A percentile compares a stretch with the other conserved stretches of the same genome.
Evolutionary conservation across 2,329 filamentous ascomycete genomes (phyloP).

Genomic region (Aspergillus ustus): DNA sequence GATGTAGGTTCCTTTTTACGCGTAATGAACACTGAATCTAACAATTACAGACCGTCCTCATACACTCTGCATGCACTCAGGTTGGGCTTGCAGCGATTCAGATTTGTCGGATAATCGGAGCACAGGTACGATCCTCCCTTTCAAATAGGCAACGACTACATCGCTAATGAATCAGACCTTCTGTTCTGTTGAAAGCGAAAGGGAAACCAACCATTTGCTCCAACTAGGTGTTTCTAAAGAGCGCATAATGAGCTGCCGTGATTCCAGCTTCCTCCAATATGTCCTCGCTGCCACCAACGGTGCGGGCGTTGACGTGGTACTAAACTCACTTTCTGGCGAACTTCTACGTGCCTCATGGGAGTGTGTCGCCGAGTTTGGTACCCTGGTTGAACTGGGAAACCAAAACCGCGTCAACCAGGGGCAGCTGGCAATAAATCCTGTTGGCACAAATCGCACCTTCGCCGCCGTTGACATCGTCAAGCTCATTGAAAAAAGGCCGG

Average conservation of each 20-base stretch:
- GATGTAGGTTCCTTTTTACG: conserved; percentile 5
- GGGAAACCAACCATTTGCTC: neutral
- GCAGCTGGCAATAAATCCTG: neutral
- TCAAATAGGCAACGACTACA: neutral
- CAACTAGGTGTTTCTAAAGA: neutral
- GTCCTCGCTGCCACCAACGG: neutral
- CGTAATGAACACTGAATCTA: neutral
- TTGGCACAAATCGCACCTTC: neutral
- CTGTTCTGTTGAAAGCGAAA: neutral
- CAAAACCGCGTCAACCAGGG: neutral
- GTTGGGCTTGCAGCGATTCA: conserved; percentile 19
- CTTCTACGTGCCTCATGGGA: conserved; percentile 4
- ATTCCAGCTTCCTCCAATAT: neutral
- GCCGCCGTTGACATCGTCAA: neutral
- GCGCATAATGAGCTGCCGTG: neutral
- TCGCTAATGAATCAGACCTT: neutral
- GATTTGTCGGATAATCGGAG: conserved; percentile 9
- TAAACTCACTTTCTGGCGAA: neutral
- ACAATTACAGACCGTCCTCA: conserved; percentile 12
- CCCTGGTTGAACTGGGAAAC: neutral
- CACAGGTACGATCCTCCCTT: conserved; percentile 1
- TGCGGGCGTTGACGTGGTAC: conserved; percentile 3
- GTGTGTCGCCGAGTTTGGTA: conserved; percentile 5
- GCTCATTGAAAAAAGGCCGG: neutral
- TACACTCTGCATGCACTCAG: conserved; percentile 14